Evolutionary conservation across 805 yeast species (phyloP).

Genomic region (Barnettozyma pratensis): DNA sequence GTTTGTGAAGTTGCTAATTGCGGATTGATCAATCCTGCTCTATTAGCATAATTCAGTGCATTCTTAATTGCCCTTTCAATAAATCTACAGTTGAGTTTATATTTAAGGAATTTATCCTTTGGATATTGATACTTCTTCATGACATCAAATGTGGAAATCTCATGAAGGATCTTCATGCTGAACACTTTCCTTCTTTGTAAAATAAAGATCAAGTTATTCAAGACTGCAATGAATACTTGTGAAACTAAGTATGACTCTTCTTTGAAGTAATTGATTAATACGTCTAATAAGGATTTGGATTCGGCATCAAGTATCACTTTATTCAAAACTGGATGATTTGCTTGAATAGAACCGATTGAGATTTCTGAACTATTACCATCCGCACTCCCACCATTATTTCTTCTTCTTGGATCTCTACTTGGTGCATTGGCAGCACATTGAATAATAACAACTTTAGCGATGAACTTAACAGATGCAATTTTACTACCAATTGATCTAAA

Average conservation of each 20-base stretch:
- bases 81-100: slow-evolving; percentile 55
- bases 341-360: slow-evolving; percentile 15
- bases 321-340: slow-evolving; percentile 62
- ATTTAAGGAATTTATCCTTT: slow-evolving; percentile 30
- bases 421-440: slow-evolving; percentile 39
- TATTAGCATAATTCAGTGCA: slow-evolving; percentile 36
- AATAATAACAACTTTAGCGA: slow-evolving; percentile 51
- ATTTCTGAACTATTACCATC: slow-evolving; percentile 17
- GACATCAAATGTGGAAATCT: slow-evolving; percentile 55
- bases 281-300: slow-evolving; percentile 63
- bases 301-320: slow-evolving; percentile 58
- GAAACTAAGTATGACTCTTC: slow-evolving; percentile 52
- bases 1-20: slow-evolving; percentile 14
- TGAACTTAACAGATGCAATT: slow-evolving; percentile 68
- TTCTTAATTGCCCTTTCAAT: slow-evolving; percentile 55
- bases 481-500: slow-evolving; percentile 52
- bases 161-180: slow-evolving; percentile 49
- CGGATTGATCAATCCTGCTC: slow-evolving; percentile 26
- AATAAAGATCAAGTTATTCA: slow-evolving; percentile 58
- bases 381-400: slow-evolving; percentile 6
- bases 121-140: slow-evolving; percentile 50
- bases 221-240: slow-evolving; percentile 59
- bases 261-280: slow-evolving; percentile 49
- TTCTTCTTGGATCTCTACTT: slow-evolving; percentile 22
- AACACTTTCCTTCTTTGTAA: slow-evolving; percentile 63